Conservation (phyloP, 331 rosid genomes). For the Quercus phellos region DNA sequence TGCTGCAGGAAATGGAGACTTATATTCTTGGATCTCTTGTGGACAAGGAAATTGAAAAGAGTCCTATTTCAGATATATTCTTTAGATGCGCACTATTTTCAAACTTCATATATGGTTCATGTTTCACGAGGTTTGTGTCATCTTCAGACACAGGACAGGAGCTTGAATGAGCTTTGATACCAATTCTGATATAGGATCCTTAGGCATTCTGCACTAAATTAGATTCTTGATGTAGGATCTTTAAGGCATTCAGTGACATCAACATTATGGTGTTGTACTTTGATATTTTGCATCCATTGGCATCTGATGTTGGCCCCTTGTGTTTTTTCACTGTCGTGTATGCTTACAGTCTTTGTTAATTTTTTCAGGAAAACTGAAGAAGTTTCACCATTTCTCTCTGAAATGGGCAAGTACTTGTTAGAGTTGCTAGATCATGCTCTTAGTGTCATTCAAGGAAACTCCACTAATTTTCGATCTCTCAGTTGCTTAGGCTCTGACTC, state of each 20-base stretch:
- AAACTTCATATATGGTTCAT: slow-evolving; percentile 56
- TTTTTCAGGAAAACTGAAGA: slow-evolving; percentile 54
- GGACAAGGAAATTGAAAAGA: slow-evolving; percentile 45
- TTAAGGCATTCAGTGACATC: too few relatives aligned
- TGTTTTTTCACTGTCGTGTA: slow-evolving; percentile 1
- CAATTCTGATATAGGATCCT: too few relatives aligned
- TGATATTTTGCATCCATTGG: background rate
- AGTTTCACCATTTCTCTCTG: slow-evolving; percentile 44
- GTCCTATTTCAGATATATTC: slow-evolving; percentile 52
- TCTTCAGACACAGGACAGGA: background rate
- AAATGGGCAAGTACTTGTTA: slow-evolving; percentile 50
- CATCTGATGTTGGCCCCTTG: slow-evolving; percentile 13
- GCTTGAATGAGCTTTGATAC: too few relatives aligned
- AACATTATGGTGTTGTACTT: background rate
- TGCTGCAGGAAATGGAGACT: slow-evolving; percentile 70
- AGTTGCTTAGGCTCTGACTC: slow-evolving; percentile 48
- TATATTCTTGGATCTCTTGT: slow-evolving; percentile 50
- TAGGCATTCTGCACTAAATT: too few relatives aligned
- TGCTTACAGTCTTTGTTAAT: slow-evolving; percentile 1
- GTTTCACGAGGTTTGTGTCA: slow-evolving; percentile 51
- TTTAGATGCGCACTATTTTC: slow-evolving; percentile 61
- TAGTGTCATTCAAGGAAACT: slow-evolving; percentile 44
- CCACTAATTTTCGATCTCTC: slow-evolving; percentile 33
- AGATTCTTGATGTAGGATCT: too few relatives aligned
- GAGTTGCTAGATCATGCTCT: slow-evolving; percentile 52